Evolutionary conservation across 73 alveolate species (phyloP).

Genomic region (Strombidium stylifer): DNA sequence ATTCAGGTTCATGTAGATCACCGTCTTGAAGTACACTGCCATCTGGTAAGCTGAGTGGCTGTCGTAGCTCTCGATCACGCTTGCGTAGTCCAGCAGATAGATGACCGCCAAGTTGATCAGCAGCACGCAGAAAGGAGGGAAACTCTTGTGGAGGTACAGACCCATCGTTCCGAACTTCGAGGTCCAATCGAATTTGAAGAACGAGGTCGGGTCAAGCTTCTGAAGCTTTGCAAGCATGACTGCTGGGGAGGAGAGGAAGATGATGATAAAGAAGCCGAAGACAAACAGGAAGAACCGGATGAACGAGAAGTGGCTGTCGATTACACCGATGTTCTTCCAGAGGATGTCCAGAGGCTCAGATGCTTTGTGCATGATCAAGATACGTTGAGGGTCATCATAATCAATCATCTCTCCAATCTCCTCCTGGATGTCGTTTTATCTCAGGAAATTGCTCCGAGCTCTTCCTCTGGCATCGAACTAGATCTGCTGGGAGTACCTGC

Average conservation of each 20-base stretch:
- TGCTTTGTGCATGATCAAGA: conserved; percentile 68
- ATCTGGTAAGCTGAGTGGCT: conserved; percentile 83
- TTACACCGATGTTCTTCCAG: conserved; percentile 88
- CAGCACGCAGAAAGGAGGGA: conserved; percentile 81
- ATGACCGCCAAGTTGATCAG: conserved; percentile 73
- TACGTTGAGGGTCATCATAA: too few relatives aligned
- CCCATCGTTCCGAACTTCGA: conserved; percentile 45
- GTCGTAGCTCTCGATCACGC: conserved; percentile 86
- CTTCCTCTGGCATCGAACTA: too few relatives aligned
- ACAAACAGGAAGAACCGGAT: conserved; percentile 69
- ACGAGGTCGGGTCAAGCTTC: conserved; percentile 54
- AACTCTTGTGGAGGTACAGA: conserved; percentile 58
- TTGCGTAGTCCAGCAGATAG: conserved; percentile 72
- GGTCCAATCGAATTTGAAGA: conserved; percentile 57
- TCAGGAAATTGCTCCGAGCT: too few relatives aligned
- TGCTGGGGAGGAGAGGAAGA: conserved; percentile 92
- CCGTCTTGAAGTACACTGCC: conserved; percentile 76
- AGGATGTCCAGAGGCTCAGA: conserved; percentile 85
- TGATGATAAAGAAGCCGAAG: conserved; percentile 56
- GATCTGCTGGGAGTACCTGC: too few relatives aligned
- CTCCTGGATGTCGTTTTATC: too few relatives aligned
- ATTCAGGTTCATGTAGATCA: conserved; percentile 80
- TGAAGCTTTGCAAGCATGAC: conserved; percentile 73
- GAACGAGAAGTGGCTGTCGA: conserved; percentile 72
- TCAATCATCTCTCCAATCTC: too few relatives aligned